phyloP scores from a whole-genome alignment of 2,329 filamentous ascomycete species.

The Magnaporthales sp. region DNA sequence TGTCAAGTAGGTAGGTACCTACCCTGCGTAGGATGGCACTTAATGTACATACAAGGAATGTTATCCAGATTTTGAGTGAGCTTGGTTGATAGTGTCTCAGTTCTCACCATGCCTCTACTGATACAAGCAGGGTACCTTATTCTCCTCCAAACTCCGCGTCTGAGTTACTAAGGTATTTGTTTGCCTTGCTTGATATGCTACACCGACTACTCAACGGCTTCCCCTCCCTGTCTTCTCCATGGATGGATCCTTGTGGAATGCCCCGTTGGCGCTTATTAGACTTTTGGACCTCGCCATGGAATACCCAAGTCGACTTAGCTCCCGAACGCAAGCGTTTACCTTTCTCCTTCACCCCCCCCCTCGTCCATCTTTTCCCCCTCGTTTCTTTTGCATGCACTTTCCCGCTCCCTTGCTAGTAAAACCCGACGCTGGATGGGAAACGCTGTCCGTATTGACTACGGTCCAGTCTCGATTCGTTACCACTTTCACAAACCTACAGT shows the following conservation, averaged over 20 bases:
- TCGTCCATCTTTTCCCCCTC: background rate
- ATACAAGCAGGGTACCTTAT: background rate
- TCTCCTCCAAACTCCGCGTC: background rate
- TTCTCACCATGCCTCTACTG: background rate
- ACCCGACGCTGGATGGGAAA: background rate
- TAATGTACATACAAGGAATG: background rate
- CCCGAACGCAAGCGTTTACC: background rate
- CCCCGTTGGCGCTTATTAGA: background rate
- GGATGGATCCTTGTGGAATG: background rate
- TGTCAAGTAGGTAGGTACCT: no score
- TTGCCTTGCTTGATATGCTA: background rate
- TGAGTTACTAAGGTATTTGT: background rate
- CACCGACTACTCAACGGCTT: background rate
- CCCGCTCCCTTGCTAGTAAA: background rate
- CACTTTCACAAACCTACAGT: background rate
- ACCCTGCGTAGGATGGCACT: background rate
- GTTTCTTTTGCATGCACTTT: background rate
- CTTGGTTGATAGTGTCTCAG: background rate
- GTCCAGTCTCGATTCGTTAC: background rate
- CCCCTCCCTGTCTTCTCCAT: background rate
- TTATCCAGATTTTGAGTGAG: background rate
- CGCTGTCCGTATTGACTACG: background rate
- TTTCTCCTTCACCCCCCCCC: background rate
- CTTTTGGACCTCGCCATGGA: background rate
- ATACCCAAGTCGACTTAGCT: background rate